Evolutionary conservation across 2,329 filamentous ascomycete genomes (phyloP), one percentile per base, ranked within the genome.

Genomic region (Zalaria obscura): DNA sequence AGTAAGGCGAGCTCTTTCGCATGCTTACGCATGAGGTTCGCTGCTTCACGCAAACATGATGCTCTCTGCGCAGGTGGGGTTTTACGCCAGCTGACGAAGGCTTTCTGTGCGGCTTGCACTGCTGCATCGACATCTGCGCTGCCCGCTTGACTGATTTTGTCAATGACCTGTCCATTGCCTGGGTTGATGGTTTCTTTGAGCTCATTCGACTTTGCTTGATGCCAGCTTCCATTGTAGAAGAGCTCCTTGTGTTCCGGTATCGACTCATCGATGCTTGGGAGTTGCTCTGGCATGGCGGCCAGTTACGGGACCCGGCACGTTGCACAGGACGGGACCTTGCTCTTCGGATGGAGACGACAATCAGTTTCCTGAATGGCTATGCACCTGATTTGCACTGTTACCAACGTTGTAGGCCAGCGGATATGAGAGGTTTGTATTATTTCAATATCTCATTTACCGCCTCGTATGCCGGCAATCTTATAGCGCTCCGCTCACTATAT

Each of bases 121-220:
- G 77, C 72, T 3, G 56, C 58, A 45, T 78, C 71, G 41, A 80
- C 76, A 56, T 83, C 79, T 35, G 74, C 72, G 11, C 66, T 62
- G 28, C 64, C 62, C 50, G 65, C 69, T 35, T 59, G 63, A 4
- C 67, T 66, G 29, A 63, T 66, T 35, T 63, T 64, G 28, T 60
- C 64, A 66, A 66, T 70, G 25, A 62, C 48, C 46, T 69, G 65
- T 50, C 66, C 67, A 40, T 60, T 70, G 39, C 68, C 68, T 26
- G 68, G 68, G 44, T 70, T 55, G 35, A 49, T 47, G 5, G 48
- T 52, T 33, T 54, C 52, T 33, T 39, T 46, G 35, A 43, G 47
- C 33, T 49, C 40, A n/a, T 45, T 44, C 7, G 46, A 40, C 9
- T 40, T 31, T 2, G 51, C 48, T 10, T 44, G 29, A 18, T 54